A percentile compares a stretch with the other conserved stretches of the same genome.
phyloP scores from a whole-genome alignment of 192 early-diverging fungal genomes.

The Diversispora eburnea region DNA sequence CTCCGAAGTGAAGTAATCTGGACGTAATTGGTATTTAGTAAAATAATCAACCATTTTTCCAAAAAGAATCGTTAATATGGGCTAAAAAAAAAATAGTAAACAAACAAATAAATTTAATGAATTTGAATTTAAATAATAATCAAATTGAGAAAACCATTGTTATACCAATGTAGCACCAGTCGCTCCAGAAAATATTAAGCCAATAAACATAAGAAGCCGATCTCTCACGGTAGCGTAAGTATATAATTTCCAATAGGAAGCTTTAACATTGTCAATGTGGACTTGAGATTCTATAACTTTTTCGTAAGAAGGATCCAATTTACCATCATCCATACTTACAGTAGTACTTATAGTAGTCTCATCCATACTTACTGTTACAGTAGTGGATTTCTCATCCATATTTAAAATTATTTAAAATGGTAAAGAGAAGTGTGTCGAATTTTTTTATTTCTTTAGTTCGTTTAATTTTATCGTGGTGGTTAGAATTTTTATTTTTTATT shows the following conservation, averaged over 20 bases:
- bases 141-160: background rate
- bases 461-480: too few relatives aligned
- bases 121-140: background rate
- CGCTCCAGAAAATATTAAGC: slow-evolving; percentile 4
- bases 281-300: too few relatives aligned
- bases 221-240: slow-evolving; percentile 60
- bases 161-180: slow-evolving; percentile 11
- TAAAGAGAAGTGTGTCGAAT: too few relatives aligned
- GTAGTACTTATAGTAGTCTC: too few relatives aligned
- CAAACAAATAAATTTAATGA: background rate
- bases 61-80: background rate
- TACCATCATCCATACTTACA: too few relatives aligned
- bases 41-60: slow-evolving; percentile 26
- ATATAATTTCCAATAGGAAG: slow-evolving; percentile 57
- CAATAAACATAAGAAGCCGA: slow-evolving; percentile 37
- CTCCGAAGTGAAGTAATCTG: background rate
- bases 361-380: too few relatives aligned
- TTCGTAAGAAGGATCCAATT: too few relatives aligned
- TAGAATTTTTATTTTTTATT: too few relatives aligned
- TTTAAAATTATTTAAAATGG: too few relatives aligned
- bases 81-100: slow-evolving; percentile 4
- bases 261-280: background rate
- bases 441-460: too few relatives aligned
- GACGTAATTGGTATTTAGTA: background rate
- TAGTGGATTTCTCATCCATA: too few relatives aligned